Conservation (phyloP, 495 filamentous ascomycete species). For the Penicillium psychrofluorescens region DNA sequence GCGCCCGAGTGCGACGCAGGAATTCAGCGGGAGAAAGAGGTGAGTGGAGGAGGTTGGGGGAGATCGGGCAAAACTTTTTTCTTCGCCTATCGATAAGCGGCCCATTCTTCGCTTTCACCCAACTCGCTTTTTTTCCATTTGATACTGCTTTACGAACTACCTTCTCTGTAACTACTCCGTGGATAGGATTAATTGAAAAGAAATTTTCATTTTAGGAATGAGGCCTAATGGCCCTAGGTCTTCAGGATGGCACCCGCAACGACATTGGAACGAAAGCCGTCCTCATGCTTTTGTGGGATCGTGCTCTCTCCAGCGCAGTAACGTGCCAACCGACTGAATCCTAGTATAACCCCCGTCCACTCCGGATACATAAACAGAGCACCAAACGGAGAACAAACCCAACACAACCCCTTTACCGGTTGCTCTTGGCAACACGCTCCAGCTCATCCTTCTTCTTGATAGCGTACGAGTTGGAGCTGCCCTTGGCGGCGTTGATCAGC, state of each 20-base stretch:
- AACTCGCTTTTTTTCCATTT: not conserved
- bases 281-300: slow-evolving; percentile 36
- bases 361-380: slow-evolving; percentile 39
- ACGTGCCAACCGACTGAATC: slow-evolving; percentile 43
- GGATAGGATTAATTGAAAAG: slow-evolving; percentile 13
- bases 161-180: not conserved
- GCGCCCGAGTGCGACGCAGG: slow-evolving; percentile 3
- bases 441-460: slow-evolving; percentile 99
- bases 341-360: slow-evolving; percentile 42
- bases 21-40: not conserved
- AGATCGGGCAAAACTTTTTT: slow-evolving; percentile 34
- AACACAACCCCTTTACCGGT: slow-evolving; percentile 68
- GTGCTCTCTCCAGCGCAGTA: slow-evolving; percentile 35
- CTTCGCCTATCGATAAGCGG: slow-evolving; percentile 40
- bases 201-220: slow-evolving; percentile 28
- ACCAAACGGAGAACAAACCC: slow-evolving; percentile 43
- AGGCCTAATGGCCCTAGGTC: slow-evolving; percentile 28
- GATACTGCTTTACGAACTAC: not conserved
- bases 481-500: slow-evolving; percentile 99
- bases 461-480: slow-evolving; percentile 98
- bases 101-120: not conserved
- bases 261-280: slow-evolving; percentile 39
- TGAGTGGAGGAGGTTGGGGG: slow-evolving; percentile 14
- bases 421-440: slow-evolving; percentile 99
- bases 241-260: slow-evolving; percentile 44